These are phyloP conservation scores for Penicillium goetzii DNA, from an alignment of 495 filamentous ascomycete genomes.

Conservation along the genomic window DNA sequence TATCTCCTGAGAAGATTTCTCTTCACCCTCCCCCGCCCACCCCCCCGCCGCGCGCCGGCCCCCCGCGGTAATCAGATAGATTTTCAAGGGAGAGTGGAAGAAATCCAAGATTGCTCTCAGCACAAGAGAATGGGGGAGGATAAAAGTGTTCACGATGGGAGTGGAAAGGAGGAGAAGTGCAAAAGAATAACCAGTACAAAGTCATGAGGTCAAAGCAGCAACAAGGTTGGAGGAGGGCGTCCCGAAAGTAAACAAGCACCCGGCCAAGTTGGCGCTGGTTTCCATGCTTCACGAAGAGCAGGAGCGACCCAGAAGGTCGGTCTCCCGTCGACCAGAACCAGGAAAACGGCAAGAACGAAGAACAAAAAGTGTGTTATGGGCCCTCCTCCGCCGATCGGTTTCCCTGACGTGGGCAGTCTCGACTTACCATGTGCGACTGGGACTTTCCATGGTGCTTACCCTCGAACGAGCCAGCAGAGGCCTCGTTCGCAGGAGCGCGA, in stretches of 20 bases:
- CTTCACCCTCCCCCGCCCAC: too few species aligned
- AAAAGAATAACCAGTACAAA: neutral
- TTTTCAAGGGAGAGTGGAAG: too few species aligned
- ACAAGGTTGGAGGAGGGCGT: neutral
- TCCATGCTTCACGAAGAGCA: neutral
- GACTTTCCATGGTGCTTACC: constrained; percentile 91
- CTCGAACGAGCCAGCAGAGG: constrained; percentile 56
- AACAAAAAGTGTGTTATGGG: neutral
- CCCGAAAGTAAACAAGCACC: constrained; percentile 1
- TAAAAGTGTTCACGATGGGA: neutral
- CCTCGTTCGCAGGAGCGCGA: constrained; percentile 58
- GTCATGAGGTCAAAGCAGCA: constrained; percentile 7
- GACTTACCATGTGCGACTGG: constrained; percentile 94
- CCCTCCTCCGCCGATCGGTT: neutral
- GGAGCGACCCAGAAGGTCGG: neutral
- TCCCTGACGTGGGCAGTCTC: neutral
- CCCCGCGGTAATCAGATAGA: neutral
- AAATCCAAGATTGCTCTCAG: neutral
- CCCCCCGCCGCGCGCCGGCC: too few species aligned
- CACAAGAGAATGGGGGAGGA: neutral
- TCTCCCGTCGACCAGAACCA: neutral
- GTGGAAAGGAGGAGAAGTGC: neutral
- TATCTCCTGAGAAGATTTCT: too few species aligned
- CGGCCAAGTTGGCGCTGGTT: neutral
- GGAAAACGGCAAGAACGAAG: neutral